These are phyloP conservation scores for Bipolaris victoriae DNA, from an alignment of 2,329 filamentous ascomycete genomes.

Conservation along the genomic window DNA sequence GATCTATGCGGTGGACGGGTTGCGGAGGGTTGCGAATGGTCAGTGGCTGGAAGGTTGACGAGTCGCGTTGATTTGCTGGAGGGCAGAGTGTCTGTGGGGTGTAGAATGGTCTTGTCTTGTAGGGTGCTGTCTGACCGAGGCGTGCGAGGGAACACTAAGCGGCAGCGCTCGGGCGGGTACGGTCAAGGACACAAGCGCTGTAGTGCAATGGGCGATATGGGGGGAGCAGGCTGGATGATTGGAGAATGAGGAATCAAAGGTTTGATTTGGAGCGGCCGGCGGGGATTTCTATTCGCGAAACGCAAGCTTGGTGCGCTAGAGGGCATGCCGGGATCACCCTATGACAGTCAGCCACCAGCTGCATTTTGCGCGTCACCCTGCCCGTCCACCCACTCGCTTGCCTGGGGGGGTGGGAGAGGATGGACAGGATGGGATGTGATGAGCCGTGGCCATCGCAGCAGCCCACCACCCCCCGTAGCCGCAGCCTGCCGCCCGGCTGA, in stretches of 20 bases:
- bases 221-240: slow-evolving; percentile 27
- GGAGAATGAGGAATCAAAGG: slow-evolving; percentile 27
- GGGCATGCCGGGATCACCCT: slow-evolving; percentile 26
- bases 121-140: slow-evolving; percentile 1
- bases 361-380: slow-evolving; percentile 12
- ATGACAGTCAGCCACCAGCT: slow-evolving; percentile 22
- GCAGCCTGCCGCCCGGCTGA: no score
- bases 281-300: slow-evolving; percentile 19
- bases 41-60: slow-evolving; percentile 15
- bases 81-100: slow-evolving; percentile 12
- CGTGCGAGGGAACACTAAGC: slow-evolving; percentile 16
- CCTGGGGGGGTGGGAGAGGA: no score
- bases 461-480: no score
- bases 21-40: slow-evolving; percentile 7
- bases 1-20: slow-evolving; percentile 37
- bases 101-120: slow-evolving; percentile 28
- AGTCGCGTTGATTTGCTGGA: slow-evolving; percentile 33
- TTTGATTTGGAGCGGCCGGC: slow-evolving; percentile 24
- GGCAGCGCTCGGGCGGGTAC: neutral
- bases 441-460: neutral
- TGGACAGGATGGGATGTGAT: no score
- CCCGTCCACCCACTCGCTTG: neutral
- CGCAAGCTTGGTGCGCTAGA: slow-evolving; percentile 20
- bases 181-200: slow-evolving; percentile 23
- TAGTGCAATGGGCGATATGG: slow-evolving; percentile 24